Conservation (phyloP, 257 asterid genomes). For the Cordia subcordata region DNA sequence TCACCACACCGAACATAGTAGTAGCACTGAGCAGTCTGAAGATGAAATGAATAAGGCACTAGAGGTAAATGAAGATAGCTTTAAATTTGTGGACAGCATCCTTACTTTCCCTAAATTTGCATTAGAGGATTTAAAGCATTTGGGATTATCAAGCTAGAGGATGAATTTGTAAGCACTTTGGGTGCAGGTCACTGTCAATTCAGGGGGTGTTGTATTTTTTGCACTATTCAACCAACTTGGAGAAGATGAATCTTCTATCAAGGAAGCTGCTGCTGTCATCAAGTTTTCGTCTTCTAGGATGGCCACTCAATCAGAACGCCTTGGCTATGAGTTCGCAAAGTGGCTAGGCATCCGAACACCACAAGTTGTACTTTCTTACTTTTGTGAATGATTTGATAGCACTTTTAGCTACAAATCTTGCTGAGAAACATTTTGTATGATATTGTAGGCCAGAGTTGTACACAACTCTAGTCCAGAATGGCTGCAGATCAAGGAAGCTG, state of each 20-base stretch:
- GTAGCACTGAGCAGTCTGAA: slow-evolving; percentile 86
- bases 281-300: slow-evolving; percentile 95
- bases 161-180: not conserved
- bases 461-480: slow-evolving; percentile 89
- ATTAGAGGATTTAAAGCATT: not conserved
- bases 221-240: slow-evolving; percentile 81
- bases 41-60: slow-evolving; percentile 86
- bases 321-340: slow-evolving; percentile 97
- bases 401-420: slow-evolving; percentile 13
- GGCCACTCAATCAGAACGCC: slow-evolving; percentile 99
- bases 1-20: slow-evolving; percentile 86
- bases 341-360: slow-evolving; percentile 99
- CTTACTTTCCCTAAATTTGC: not conserved
- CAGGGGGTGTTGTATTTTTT: slow-evolving; percentile 96
- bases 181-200: slow-evolving; percentile 90
- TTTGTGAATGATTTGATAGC: not conserved
- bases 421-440: not conserved
- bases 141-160: no score
- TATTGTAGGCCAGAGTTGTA: slow-evolving; percentile 80
- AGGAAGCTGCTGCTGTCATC: slow-evolving; percentile 95
- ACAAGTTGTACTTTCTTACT: slow-evolving; percentile 71
- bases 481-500: slow-evolving; percentile 88
- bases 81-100: slow-evolving; percentile 8
- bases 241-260: slow-evolving; percentile 58
- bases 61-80: slow-evolving; percentile 51